Evolutionary conservation across 1,139 yeast genomes (phyloP), one percentile per base, ranked within the genome.

Genomic region (Yamadazyma spencermartinsiae): DNA sequence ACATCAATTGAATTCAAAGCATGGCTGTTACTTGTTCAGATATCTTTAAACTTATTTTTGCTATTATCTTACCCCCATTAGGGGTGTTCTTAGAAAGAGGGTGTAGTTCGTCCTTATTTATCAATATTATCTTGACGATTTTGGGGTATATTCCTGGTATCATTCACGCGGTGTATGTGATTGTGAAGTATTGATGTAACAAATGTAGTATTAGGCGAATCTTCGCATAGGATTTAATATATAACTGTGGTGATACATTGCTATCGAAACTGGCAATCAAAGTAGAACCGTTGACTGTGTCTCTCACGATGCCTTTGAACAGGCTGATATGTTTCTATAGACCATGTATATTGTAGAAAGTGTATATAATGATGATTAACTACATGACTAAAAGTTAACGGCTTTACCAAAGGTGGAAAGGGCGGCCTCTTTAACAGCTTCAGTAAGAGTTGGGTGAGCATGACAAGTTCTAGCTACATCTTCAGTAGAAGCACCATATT

Each of bases 341-440:
- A n/a, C n/a, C n/a, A n/a, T n/a, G n/a, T n/a, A 19, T 19, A 6
- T 19, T 7, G 21, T 19, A 19, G 9, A 9, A 9, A 7, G 21
- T 19, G 21, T 19, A 19, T 19, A 6, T 19, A 19, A 9, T 6
- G 9, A 19, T 19, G 9, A 7, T 7, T 19, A 19, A 7, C 21
- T 19, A 7, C 9, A 19, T 19, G 26, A 6, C 37, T 80, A 87
- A 56, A 82, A 82, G 78, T 88, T 87, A 63, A 88, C 80, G 59
- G 96, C 83, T 75, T 89, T 88, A 65, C 79, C 95, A 61, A 82
- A 90, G 37, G 96, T 86, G 44, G 95, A 85, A 76, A 88, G 75
- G 52, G 96, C 96, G 54, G 97, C 98, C 74, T 94, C 99, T 76
- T 90, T 92, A 79, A 92, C 86, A 18, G 98, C 98, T 75, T 94